Percentiles rank a stretch among this genome's conserved stretches.
phyloP scores from a whole-genome alignment of 1,139 yeast species.

The Meyerozyma smithsonii region DNA sequence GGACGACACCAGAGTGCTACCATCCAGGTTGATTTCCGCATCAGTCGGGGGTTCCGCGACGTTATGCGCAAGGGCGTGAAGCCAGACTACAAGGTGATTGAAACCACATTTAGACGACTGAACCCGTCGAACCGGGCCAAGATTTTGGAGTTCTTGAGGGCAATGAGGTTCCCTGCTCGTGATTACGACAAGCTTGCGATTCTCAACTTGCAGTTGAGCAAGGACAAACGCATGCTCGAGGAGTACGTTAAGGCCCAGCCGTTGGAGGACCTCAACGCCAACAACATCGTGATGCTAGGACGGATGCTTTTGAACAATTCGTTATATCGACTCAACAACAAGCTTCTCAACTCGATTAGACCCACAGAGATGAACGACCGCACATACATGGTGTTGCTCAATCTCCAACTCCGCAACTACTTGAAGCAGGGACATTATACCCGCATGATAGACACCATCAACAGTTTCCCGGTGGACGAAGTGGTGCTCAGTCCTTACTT shows the following conservation, averaged over 20 bases:
- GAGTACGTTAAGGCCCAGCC: slow-evolving; percentile 4
- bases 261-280: slow-evolving; percentile 14
- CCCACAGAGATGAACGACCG: slow-evolving; percentile 22
- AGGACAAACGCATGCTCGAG: slow-evolving; percentile 6
- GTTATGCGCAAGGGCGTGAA: slow-evolving; percentile 30
- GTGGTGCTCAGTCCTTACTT: slow-evolving; percentile 33
- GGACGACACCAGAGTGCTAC: slow-evolving; percentile 13
- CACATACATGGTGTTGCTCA: slow-evolving; percentile 21
- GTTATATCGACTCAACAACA: slow-evolving; percentile 20
- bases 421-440: slow-evolving; percentile 17
- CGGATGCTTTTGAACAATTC: slow-evolving; percentile 29
- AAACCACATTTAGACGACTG: slow-evolving; percentile 29
- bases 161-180: slow-evolving; percentile 16
- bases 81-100: slow-evolving; percentile 30
- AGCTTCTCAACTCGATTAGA: slow-evolving; percentile 20
- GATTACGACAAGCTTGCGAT: slow-evolving; percentile 8
- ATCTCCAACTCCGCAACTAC: slow-evolving; percentile 20
- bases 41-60: slow-evolving; percentile 31
- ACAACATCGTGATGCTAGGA: slow-evolving; percentile 27
- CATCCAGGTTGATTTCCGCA: slow-evolving; percentile 29
- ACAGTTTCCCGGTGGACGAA: slow-evolving; percentile 27
- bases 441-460: slow-evolving; percentile 17
- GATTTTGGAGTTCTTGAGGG: slow-evolving; percentile 18
- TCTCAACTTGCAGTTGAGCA: slow-evolving; percentile 1
- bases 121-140: slow-evolving; percentile 15